These are phyloP conservation scores for Entomortierella parvispora DNA, from an alignment of 192 early-diverging fungal genomes.

Conservation along the genomic window DNA sequence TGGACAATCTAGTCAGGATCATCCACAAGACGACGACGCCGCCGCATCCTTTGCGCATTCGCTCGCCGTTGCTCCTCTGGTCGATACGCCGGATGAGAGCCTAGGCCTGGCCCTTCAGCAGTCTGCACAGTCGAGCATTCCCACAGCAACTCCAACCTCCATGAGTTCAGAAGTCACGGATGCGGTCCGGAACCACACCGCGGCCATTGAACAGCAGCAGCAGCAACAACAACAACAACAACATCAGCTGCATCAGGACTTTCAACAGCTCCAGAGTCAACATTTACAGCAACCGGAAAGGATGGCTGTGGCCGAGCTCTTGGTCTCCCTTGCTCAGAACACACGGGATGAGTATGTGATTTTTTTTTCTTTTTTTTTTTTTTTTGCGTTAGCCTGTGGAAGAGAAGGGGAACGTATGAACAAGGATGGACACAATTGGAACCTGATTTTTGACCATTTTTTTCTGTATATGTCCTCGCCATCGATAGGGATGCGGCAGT, in stretches of 20 bases:
- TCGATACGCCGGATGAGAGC: constrained; percentile 16
- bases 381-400: no score
- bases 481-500: constrained; percentile 22
- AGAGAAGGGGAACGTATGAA: no score
- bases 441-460: neutral
- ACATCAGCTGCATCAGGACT: neutral
- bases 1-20: constrained; percentile 43
- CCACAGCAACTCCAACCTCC: neutral
- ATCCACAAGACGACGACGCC: constrained; percentile 26
- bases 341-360: neutral
- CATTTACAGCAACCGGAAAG: constrained; percentile 9
- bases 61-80: constrained; percentile 33
- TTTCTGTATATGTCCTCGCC: constrained; percentile 18
- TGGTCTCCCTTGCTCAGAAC: constrained; percentile 8
- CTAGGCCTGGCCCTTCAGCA: no score
- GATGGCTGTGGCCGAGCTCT: neutral
- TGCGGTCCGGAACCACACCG: constrained; percentile 31
- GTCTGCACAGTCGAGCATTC: neutral
- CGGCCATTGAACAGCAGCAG: constrained; percentile 21
- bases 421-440: no score
- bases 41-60: constrained; percentile 49
- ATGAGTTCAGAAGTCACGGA: constrained; percentile 10
- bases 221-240: constrained; percentile 15
- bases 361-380: neutral
- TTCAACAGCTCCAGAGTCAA: neutral